A percentile compares a stretch with the other conserved stretches of the same genome.
Conservation (phyloP, 495 filamentous ascomycete genomes). For the Usnea hakonensis region DNA sequence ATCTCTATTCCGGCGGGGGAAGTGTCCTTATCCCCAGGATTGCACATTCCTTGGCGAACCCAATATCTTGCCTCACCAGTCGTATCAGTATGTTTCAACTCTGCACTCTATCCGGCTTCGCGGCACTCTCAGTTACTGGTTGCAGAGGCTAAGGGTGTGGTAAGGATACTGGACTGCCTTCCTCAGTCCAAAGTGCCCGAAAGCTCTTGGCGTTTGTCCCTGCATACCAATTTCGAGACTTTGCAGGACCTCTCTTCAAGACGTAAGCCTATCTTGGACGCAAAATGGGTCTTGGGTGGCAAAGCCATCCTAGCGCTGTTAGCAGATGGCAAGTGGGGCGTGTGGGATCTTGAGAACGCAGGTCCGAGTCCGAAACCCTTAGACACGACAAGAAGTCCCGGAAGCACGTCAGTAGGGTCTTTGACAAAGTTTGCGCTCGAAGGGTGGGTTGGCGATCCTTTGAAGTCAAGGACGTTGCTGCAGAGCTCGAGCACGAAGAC, state of each 20-base stretch:
- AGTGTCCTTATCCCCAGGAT: constrained; percentile 31
- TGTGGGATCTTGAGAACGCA: constrained; percentile 78
- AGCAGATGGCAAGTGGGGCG: constrained; percentile 83
- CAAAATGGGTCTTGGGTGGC: constrained; percentile 76
- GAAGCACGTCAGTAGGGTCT: not conserved
- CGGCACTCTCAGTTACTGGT: constrained; percentile 58
- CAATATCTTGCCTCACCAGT: constrained; percentile 59
- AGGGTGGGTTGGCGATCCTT: constrained; percentile 52
- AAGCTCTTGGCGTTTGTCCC: constrained; percentile 57
- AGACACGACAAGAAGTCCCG: not conserved
- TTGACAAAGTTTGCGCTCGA: constrained; percentile 59
- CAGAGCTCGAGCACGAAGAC: constrained; percentile 29
- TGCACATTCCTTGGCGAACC: constrained; percentile 52
- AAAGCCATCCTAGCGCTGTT: constrained; percentile 68
- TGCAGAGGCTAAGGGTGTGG: constrained; percentile 57
- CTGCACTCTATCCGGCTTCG: constrained; percentile 48
- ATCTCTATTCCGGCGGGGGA: constrained; percentile 38
- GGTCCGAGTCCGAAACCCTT: constrained; percentile 48
- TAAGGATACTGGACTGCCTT: constrained; percentile 56
- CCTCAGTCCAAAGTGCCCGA: constrained; percentile 26
- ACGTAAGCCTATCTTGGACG: constrained; percentile 71
- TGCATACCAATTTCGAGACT: constrained; percentile 58
- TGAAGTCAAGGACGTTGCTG: constrained; percentile 25
- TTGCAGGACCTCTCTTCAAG: constrained; percentile 32
- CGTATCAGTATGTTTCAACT: constrained; percentile 64